phyloP scores from a whole-genome alignment of 495 filamentous ascomycete genomes.

The Aspergillus homomorphus region DNA sequence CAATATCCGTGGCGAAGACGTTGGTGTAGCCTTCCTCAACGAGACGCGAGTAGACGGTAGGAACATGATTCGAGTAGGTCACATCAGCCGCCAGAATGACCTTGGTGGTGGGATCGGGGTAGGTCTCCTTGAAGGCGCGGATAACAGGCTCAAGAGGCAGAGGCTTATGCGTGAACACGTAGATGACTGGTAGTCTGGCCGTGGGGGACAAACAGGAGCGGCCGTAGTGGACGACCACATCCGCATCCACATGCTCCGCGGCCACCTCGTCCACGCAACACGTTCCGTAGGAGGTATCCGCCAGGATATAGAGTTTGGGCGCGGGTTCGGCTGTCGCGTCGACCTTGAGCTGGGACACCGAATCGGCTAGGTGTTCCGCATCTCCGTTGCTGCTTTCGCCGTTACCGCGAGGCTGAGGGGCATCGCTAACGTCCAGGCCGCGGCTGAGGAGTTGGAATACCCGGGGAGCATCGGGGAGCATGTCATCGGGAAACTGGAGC shows the following conservation, averaged over 20 bases:
- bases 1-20: constrained; percentile 64
- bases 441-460: constrained; percentile 67
- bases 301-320: constrained; percentile 76
- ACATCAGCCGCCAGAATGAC: constrained; percentile 87
- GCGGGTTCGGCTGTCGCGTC: constrained; percentile 29
- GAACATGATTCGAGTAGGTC: constrained; percentile 72
- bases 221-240: constrained; percentile 93
- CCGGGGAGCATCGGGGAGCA: constrained; percentile 80
- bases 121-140: constrained; percentile 64
- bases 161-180: constrained; percentile 77
- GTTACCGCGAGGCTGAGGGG: constrained; percentile 16
- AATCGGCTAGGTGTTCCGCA: constrained; percentile 22
- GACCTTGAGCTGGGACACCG: constrained; percentile 32
- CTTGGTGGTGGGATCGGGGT: constrained; percentile 58
- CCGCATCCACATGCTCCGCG: constrained; percentile 87
- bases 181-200: constrained; percentile 81
- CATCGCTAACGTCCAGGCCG: constrained; percentile 50
- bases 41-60: constrained; percentile 48
- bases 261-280: constrained; percentile 98
- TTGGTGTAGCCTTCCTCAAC: constrained; percentile 61
- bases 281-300: constrained; percentile 92
- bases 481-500: constrained; percentile 90
- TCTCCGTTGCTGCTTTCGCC: constrained; percentile 19
- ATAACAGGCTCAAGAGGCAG: constrained; percentile 58
- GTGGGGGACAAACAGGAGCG: constrained; percentile 90